Conservation (phyloP, 2,329 filamentous ascomycete species). For the Fusarium succisae region DNA sequence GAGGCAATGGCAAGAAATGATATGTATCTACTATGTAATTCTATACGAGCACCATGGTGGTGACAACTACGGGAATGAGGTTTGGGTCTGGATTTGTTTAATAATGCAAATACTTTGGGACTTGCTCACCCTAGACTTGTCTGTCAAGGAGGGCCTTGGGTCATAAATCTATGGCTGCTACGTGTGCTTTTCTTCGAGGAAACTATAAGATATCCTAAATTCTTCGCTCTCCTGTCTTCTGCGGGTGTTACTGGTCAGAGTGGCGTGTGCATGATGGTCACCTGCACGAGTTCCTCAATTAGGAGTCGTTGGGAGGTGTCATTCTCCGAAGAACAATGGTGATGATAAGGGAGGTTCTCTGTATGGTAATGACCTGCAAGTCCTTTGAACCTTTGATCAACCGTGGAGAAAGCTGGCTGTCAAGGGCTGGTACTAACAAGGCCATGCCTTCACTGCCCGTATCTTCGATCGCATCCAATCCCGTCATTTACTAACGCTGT, state of each 20-base stretch:
- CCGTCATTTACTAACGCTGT: neutral
- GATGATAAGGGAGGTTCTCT: neutral
- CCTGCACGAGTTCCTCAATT: neutral
- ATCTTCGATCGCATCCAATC: neutral
- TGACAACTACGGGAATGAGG: constrained; percentile 9
- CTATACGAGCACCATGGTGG: constrained; percentile 1
- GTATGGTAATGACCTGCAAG: neutral
- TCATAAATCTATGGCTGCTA: neutral
- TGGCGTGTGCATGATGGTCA: neutral
- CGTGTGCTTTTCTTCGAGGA: no score
- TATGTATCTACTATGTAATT: constrained; percentile 18
- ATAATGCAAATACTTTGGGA: neutral
- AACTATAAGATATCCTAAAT: no score
- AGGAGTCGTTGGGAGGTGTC: neutral
- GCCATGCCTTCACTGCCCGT: neutral
- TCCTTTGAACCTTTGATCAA: neutral
- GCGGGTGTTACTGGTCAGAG: neutral
- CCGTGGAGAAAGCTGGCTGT: neutral
- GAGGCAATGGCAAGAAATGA: constrained; percentile 41
- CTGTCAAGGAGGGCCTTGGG: neutral
- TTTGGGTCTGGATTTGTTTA: neutral
- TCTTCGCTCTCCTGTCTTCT: neutral
- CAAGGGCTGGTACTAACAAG: neutral
- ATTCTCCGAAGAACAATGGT: neutral
- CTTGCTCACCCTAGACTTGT: neutral